A percentile compares a stretch with the other conserved stretches of the same genome.
Evolutionary conservation across 2,329 filamentous ascomycete genomes (phyloP).

Genomic region (Ophiostoma sp.): DNA sequence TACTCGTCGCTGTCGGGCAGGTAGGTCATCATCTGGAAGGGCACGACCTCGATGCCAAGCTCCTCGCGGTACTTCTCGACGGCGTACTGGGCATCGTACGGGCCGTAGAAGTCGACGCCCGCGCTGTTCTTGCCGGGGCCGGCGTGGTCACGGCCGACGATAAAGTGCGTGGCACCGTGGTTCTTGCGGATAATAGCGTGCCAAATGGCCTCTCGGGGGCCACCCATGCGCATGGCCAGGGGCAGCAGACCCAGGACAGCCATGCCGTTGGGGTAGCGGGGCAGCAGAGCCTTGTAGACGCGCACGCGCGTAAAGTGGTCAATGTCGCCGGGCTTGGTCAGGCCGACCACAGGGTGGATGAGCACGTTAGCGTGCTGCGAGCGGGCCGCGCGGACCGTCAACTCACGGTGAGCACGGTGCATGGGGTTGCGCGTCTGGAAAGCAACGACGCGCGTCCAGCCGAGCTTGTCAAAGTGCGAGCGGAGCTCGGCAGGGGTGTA

Average conservation of each 20-base stretch:
- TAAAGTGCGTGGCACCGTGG: constrained; percentile 98
- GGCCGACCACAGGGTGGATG: constrained; percentile 96
- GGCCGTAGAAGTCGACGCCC: constrained; percentile 95
- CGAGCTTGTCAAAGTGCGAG: constrained; percentile 98
- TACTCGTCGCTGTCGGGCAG: constrained; percentile 97
- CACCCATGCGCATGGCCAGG: constrained; percentile 98
- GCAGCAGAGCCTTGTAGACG: constrained; percentile 95
- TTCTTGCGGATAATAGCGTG: constrained; percentile 99
- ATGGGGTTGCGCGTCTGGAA: constrained; percentile 99
- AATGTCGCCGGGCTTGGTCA: constrained; percentile 99
- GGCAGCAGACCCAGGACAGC: constrained; percentile 92
- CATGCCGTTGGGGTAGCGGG: constrained; percentile 98
- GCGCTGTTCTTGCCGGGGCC: constrained; percentile 98
- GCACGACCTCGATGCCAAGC: constrained; percentile 97
- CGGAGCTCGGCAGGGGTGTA: constrained; percentile 95
- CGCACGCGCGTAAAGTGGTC: constrained; percentile 99
- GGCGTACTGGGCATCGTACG: constrained; percentile 94
- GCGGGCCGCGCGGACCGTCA: constrained; percentile 95
- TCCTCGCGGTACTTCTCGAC: constrained; percentile 96
- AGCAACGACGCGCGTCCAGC: constrained; percentile 95
- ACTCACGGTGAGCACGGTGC: constrained; percentile 96
- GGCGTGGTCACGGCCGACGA: constrained; percentile 96
- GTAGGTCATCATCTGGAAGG: constrained; percentile 99
- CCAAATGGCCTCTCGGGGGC: constrained; percentile 97
- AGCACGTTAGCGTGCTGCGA: constrained; percentile 97